phyloP scores from a whole-genome alignment of 2,329 filamentous ascomycete genomes.

The Coniochaeta sp. region DNA sequence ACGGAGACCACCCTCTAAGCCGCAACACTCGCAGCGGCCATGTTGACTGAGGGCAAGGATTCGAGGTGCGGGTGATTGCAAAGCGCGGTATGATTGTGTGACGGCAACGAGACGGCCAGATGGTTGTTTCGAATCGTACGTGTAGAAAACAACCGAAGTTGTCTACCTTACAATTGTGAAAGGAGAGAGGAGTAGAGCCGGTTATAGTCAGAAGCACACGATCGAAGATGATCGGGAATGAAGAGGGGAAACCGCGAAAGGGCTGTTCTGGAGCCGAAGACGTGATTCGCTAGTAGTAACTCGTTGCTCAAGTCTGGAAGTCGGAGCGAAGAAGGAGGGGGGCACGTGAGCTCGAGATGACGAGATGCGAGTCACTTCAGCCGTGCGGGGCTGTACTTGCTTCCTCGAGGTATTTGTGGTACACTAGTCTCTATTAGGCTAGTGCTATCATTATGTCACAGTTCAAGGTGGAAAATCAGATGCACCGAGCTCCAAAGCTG shows the following conservation, averaged over 20 bases:
- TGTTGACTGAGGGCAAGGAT: conserved; percentile 21
- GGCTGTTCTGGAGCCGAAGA: neutral
- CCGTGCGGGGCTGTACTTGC: neutral
- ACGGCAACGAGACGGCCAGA: neutral
- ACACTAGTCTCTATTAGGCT: neutral
- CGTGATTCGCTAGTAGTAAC: neutral
- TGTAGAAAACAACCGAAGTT: neutral
- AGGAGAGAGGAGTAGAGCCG: neutral
- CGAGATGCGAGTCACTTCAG: too few relatives aligned
- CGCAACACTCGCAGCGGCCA: conserved; percentile 35
- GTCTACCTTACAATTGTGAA: neutral
- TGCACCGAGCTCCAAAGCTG: neutral
- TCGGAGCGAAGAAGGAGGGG: neutral
- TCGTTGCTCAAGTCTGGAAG: neutral
- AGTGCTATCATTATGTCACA: neutral
- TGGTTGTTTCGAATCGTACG: too few relatives aligned
- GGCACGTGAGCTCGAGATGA: neutral
- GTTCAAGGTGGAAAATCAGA: neutral
- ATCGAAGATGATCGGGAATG: conserved; percentile 1
- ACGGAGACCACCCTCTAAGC: conserved; percentile 46
- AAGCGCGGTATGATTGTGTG: neutral
- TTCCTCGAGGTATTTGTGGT: neutral
- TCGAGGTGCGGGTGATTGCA: neutral
- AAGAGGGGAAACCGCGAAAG: conserved; percentile 2
- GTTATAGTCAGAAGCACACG: neutral